These are phyloP conservation scores for Triticum monococcum DNA, from an alignment of 176 grass and related monocot species.

Conservation along the genomic window DNA sequence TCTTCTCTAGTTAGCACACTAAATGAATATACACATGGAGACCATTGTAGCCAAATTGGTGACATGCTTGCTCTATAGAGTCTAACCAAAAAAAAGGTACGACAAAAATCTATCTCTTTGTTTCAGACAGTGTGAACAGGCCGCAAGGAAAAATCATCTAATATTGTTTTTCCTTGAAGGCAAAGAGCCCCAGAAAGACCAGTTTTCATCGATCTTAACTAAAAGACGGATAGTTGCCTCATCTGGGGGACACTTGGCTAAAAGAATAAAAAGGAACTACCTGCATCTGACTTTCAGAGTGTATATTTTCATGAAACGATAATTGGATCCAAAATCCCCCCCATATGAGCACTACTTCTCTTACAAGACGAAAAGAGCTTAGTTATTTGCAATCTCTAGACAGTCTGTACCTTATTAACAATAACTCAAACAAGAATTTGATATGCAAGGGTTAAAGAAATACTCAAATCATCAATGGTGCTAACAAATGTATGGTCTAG, in stretches of 20 bases:
- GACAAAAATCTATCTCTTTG: no score
- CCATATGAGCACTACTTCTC: slow-evolving; percentile 31
- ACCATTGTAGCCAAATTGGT: no score
- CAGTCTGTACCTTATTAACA: slow-evolving; percentile 66
- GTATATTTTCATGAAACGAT: slow-evolving; percentile 68
- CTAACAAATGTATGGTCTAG: no score
- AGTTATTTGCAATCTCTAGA: slow-evolving; percentile 85
- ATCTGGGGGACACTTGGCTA: slow-evolving; percentile 11
- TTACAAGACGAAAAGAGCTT: slow-evolving; percentile 89
- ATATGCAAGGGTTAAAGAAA: neutral
- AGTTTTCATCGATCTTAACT: no score
- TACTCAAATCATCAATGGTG: neutral
- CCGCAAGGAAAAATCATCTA: no score
- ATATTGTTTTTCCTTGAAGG: neutral
- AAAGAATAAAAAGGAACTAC: slow-evolving; percentile 43
- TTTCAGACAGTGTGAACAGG: no score
- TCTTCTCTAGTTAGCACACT: no score
- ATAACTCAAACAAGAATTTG: slow-evolving; percentile 24
- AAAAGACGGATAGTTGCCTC: slow-evolving; percentile 15
- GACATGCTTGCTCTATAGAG: no score
- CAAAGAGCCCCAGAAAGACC: slow-evolving; percentile 51
- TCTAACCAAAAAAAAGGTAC: no score
- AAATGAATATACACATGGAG: no score
- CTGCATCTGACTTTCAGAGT: slow-evolving; percentile 77
- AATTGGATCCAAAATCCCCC: slow-evolving; percentile 45